phyloP scores from a whole-genome alignment of 2,329 filamentous ascomycete species.

The Pseudocercospora macadamiae region DNA sequence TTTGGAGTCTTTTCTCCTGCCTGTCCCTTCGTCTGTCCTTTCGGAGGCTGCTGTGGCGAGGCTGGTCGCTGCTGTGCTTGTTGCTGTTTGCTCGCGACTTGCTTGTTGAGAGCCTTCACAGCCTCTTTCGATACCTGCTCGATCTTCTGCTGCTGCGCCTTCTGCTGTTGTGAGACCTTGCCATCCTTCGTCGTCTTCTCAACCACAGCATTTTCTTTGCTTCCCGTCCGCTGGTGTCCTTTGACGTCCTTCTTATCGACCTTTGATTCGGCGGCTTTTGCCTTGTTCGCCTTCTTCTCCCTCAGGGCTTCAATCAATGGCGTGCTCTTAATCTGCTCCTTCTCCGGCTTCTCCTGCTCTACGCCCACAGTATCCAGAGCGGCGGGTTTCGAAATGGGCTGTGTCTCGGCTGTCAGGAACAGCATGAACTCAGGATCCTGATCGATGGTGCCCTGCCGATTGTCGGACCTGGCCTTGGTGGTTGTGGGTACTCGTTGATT shows the following conservation, averaged over 20 bases:
- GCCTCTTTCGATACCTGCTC: slow-evolving; percentile 52
- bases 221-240: slow-evolving; percentile 35
- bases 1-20: slow-evolving; percentile 39
- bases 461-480: slow-evolving; percentile 74
- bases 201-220: slow-evolving; percentile 38
- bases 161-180: slow-evolving; percentile 32
- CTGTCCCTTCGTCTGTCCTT: slow-evolving; percentile 39
- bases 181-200: slow-evolving; percentile 37
- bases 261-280: slow-evolving; percentile 33
- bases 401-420: slow-evolving; percentile 85
- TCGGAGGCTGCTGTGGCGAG: slow-evolving; percentile 25
- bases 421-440: slow-evolving; percentile 94
- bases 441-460: slow-evolving; percentile 90
- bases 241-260: slow-evolving; percentile 40
- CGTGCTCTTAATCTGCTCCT: slow-evolving; percentile 74
- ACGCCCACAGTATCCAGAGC: slow-evolving; percentile 55
- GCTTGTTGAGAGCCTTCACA: slow-evolving; percentile 60
- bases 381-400: slow-evolving; percentile 63
- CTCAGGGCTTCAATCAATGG: slow-evolving; percentile 87
- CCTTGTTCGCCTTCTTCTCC: slow-evolving; percentile 56
- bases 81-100: slow-evolving; percentile 35
- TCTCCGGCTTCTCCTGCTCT: slow-evolving; percentile 49
- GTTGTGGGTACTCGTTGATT: slow-evolving; percentile 78
- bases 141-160: slow-evolving; percentile 36
- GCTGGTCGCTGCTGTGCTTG: slow-evolving; percentile 25